Evolutionary conservation across 148 eudicot species (phyloP).

Genomic region (Amaranthus palmeri): DNA sequence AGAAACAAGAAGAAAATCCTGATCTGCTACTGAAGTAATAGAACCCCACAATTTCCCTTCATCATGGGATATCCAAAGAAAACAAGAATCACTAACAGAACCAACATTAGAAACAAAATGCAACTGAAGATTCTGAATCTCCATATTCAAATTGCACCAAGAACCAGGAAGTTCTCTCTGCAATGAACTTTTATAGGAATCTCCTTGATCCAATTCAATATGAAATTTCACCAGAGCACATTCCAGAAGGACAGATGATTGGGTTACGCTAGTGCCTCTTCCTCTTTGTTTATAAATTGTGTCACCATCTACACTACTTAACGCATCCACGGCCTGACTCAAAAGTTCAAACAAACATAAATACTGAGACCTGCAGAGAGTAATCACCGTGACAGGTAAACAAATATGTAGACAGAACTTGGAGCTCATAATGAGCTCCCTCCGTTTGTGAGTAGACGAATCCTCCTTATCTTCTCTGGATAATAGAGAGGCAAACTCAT

Average conservation of each 20-base stretch:
- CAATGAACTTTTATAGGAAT: slow-evolving; percentile 45
- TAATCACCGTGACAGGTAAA: slow-evolving; percentile 47
- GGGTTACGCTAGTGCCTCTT: slow-evolving; percentile 32
- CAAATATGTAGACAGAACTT: slow-evolving; percentile 48
- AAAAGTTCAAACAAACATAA: slow-evolving; percentile 38
- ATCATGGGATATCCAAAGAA: slow-evolving; percentile 66
- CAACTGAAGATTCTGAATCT: slow-evolving; percentile 51
- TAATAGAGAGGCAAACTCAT: slow-evolving; percentile 72
- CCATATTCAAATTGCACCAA: slow-evolving; percentile 57
- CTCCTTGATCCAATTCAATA: slow-evolving; percentile 39
- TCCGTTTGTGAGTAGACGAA: slow-evolving; percentile 36
- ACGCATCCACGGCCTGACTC: slow-evolving; percentile 40
- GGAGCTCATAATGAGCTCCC: slow-evolving; percentile 70
- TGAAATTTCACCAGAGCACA: slow-evolving; percentile 55
- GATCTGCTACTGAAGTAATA: slow-evolving; percentile 37
- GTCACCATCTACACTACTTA: slow-evolving; percentile 33
- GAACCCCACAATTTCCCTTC: slow-evolving; percentile 84
- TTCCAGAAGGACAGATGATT: slow-evolving; percentile 67
- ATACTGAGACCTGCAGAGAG: slow-evolving; percentile 46
- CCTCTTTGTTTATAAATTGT: slow-evolving; percentile 27
- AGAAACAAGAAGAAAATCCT: slow-evolving; percentile 62
- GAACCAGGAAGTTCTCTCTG: slow-evolving; percentile 86
- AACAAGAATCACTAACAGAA: slow-evolving; percentile 47
- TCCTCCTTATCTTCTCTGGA: slow-evolving; percentile 49
- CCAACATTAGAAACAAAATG: slow-evolving; percentile 68